Percentiles rank a stretch among this genome's conserved stretches.
phyloP scores from a whole-genome alignment of 2,329 filamentous ascomycete species.

The Colletotrichum acutatum region DNA sequence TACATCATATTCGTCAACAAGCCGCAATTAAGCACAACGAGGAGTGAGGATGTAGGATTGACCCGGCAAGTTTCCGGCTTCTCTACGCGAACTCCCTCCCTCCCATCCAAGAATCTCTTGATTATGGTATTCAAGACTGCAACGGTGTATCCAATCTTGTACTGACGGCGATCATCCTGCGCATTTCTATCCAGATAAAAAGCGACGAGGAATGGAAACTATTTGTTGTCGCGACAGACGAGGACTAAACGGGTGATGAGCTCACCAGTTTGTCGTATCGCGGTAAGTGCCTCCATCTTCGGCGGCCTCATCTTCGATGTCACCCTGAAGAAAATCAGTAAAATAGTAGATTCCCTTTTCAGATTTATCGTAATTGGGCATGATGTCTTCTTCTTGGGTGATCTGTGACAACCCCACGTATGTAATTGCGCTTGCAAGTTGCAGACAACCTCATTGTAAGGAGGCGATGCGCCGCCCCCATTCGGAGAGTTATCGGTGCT shows the following conservation, averaged over 20 bases:
- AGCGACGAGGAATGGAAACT: not conserved
- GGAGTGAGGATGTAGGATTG: not conserved
- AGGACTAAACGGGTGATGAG: not conserved
- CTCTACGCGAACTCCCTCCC: not conserved
- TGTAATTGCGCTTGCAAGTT: not conserved
- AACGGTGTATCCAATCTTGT: not conserved
- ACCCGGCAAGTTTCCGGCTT: not conserved
- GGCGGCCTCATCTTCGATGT: not conserved
- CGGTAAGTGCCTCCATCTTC: not conserved
- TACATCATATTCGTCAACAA: not conserved
- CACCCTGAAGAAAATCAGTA: not conserved
- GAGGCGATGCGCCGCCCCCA: not conserved
- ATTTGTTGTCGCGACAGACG: not conserved
- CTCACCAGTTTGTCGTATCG: not conserved
- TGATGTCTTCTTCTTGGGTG: not conserved
- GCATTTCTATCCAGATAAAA: not conserved
- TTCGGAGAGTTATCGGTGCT: constrained; percentile 1
- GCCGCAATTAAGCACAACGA: not conserved
- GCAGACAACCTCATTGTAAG: not conserved
- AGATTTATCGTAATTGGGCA: not conserved
- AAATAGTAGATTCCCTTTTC: not conserved
- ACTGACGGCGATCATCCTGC: not conserved
- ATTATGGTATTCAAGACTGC: not conserved
- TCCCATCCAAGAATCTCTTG: not conserved
- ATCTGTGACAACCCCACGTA: not conserved